Percentiles rank a stretch among this genome's conserved stretches.
phyloP scores from a whole-genome alignment of 2,329 filamentous ascomycete species.

The Tolypocladium ovalisporum region DNA sequence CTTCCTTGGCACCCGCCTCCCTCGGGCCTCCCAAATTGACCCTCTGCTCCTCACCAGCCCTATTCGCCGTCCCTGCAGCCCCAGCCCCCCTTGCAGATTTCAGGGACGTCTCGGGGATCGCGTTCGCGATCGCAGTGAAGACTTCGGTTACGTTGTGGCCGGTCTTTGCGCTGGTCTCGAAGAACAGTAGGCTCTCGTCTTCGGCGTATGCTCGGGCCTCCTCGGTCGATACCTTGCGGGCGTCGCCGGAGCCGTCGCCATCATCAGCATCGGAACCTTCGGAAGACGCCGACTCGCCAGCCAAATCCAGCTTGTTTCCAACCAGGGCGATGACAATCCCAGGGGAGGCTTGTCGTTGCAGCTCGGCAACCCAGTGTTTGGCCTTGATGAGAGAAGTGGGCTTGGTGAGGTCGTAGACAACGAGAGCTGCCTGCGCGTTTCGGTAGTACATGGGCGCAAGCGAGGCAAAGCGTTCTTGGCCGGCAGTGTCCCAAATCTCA shows the following conservation, averaged over 20 bases:
- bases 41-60: conserved; percentile 56
- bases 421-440: conserved; percentile 92
- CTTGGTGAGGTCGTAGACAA: conserved; percentile 98
- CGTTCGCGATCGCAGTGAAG: conserved; percentile 95
- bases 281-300: conserved; percentile 43
- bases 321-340: conserved; percentile 96
- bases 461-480: conserved; percentile 93
- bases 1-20: conserved; percentile 72
- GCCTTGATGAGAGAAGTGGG: conserved; percentile 91
- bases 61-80: conserved; percentile 49
- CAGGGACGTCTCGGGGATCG: conserved; percentile 91
- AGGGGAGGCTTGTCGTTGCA: conserved; percentile 90
- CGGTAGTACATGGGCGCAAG: conserved; percentile 99
- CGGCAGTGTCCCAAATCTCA: conserved; percentile 97
- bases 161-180: conserved; percentile 96
- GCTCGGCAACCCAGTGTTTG: conserved; percentile 96
- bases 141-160: conserved; percentile 91
- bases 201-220: conserved; percentile 91
- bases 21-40: conserved; percentile 72
- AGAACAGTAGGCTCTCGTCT: conserved; percentile 88
- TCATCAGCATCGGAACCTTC: conserved; percentile 42
- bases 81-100: conserved; percentile 73
- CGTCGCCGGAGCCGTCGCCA: conserved; percentile 56
- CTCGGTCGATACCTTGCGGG: conserved; percentile 78
- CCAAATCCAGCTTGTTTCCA: conserved; percentile 92